Percentiles rank a stretch among this genome's conserved stretches.
Evolutionary conservation across 495 filamentous ascomycete species (phyloP).

Genomic region (Beverwykella pulmonaria): DNA sequence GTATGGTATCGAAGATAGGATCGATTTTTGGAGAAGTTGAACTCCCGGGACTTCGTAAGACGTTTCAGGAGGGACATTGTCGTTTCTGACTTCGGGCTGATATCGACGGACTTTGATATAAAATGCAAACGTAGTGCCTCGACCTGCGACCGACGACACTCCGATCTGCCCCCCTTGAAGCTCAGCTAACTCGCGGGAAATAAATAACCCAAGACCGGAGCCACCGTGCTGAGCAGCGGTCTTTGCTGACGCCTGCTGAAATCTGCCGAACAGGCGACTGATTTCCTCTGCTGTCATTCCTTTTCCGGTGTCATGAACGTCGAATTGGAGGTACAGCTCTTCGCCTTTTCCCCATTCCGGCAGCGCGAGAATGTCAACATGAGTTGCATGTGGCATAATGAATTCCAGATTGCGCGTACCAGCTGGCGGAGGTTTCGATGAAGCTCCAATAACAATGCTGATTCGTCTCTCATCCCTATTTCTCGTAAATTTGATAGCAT

Average conservation of each 20-base stretch:
- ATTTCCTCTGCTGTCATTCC: conserved; percentile 40
- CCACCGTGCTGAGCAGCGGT: conserved; percentile 42
- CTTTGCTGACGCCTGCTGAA: conserved; percentile 42
- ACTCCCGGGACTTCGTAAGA: not conserved
- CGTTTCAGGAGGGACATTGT: not conserved
- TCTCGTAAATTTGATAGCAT: conserved; percentile 45
- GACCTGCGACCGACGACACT: conserved; percentile 35
- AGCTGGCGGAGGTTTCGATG: conserved; percentile 27
- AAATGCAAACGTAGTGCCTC: conserved; percentile 42
- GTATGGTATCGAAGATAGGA: not conserved
- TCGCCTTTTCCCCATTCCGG: conserved; percentile 41
- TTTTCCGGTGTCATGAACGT: conserved; percentile 42
- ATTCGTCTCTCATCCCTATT: conserved; percentile 31
- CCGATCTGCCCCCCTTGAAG: conserved; percentile 45
- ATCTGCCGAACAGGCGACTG: conserved; percentile 39
- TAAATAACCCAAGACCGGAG: conserved; percentile 44
- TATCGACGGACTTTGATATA: conserved; percentile 39
- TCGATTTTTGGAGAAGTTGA: conserved; percentile 1
- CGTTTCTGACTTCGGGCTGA: not conserved
- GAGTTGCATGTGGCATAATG: not conserved
- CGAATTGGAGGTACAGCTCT: conserved; percentile 38
- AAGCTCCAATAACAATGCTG: conserved; percentile 34
- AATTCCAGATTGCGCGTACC: conserved; percentile 33
- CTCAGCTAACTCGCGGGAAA: conserved; percentile 39
- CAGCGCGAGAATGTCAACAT: conserved; percentile 21